Base-by-base conservation (phyloP, 2,329 filamentous ascomycete genomes). In the Ramularia collo-cygni region DNA sequence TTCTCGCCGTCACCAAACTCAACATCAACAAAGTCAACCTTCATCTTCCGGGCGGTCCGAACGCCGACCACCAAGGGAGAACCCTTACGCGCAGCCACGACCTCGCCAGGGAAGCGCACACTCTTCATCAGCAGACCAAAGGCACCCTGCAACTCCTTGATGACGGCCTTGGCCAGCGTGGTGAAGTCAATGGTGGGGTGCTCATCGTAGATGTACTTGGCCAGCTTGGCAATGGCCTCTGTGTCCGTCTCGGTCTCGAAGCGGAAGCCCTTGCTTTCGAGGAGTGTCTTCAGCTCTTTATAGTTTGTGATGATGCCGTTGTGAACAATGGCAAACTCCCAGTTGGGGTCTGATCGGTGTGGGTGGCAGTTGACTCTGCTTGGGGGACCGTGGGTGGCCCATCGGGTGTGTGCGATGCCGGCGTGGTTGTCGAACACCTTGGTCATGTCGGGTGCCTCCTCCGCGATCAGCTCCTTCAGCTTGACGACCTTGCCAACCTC, bases 221-320 rank as follows among this genome's bases (percentile, higher is more conserved):
- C 85, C 54, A 98, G 81, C 76, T 96, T 98, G 54, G 92, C 92
- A 68, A 98, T 98, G 68, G 90, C 95, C 73, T 98, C 92, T 38
- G 92, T 98, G 63, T 98, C 92, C 54, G 92, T 98, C 70, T 98
- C 90, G 37, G 92, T 98, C 81, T 98, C 92, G 65, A 98, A 98
- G 62, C 82, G 84, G 81, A 95, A 94, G 63, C 92, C 92, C 78
- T 96, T 98, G 75, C 76, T 77, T 70, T 83, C 78, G 55, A 98
- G 77, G 50, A 98, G 81, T 48, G 84, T 86, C 80, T 90, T 95
- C 59, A 98, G 74, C 72, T 98, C 92, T 77, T 98, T 98, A 80
- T 98, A 98, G 79, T 98, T 98, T 74, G 92, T 98, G 70, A 98
- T 98, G 76, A 98, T 98, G 63, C 92, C 92, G 71, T 98, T 98